These are phyloP conservation scores for Lecanicillium sp. DNA, from an alignment of 2,329 filamentous ascomycete genomes.

Conservation along the genomic window DNA sequence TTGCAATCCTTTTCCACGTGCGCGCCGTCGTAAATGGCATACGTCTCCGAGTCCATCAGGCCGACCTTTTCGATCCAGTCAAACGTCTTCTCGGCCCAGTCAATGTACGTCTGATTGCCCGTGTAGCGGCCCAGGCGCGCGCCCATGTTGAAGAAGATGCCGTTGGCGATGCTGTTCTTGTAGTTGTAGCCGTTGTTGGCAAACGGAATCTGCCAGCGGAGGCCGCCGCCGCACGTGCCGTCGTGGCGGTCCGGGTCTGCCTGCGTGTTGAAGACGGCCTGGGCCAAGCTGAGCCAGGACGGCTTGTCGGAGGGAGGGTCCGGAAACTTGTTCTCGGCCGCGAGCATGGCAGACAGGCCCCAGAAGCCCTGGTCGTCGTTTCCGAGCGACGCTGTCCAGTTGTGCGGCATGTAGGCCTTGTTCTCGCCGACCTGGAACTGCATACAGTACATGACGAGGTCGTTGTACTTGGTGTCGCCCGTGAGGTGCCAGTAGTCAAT, in stretches of 20 bases:
- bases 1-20: conserved; percentile 48
- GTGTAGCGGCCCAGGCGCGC: conserved; percentile 68
- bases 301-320: conserved; percentile 44
- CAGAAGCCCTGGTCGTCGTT: conserved; percentile 65
- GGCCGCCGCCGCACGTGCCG: conserved; percentile 49
- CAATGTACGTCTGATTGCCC: conserved; percentile 55
- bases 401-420: conserved; percentile 50
- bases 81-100: conserved; percentile 58
- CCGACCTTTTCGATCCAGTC: conserved; percentile 53
- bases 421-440: conserved; percentile 47
- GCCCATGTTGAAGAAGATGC: conserved; percentile 58
- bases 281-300: conserved; percentile 51
- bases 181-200: conserved; percentile 73
- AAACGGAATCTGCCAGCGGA: conserved; percentile 72
- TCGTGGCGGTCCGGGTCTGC: conserved; percentile 53
- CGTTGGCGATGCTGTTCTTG: conserved; percentile 60
- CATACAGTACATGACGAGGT: conserved; percentile 44
- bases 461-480: conserved; percentile 53
- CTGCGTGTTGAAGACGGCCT: conserved; percentile 57
- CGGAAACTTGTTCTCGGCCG: conserved; percentile 52
- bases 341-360: conserved; percentile 58
- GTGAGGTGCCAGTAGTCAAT: conserved; percentile 61
- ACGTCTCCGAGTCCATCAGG: conserved; percentile 53
- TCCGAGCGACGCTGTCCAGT: conserved; percentile 46
- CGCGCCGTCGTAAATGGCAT: conserved; percentile 55